Evolutionary conservation across 306 rosid genomes (phyloP), one percentile per base, ranked within the genome.

Genomic region (Castanea mollissima): DNA sequence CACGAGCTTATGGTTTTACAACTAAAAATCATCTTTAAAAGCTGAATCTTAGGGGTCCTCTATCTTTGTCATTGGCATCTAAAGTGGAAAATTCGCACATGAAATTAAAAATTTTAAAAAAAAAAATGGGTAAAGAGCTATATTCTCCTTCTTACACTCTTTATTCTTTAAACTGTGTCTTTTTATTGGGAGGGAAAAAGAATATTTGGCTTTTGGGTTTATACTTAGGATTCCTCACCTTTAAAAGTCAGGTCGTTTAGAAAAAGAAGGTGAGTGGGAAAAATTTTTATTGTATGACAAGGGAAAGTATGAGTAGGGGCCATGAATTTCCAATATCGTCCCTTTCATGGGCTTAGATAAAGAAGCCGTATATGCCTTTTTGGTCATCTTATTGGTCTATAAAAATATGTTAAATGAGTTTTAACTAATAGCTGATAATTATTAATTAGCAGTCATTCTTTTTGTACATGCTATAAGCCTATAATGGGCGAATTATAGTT

Each of bases 191-290:
- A 65, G 74, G 71, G 76, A 52, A 86, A 91, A 93, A 81, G 89
- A 87, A 83, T 59, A 77, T 90, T 92, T 88, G 92, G 94, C 91
- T 85, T 88, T 89, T 79, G 80, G 88, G 80, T 76, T 87, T 81
- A 76, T 65, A 85, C 97, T 87, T 92, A 63, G 96, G 96, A 90
- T 91, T 89, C 97, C 91, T 86, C 75, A 59, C 96, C 96, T 90
- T 93, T 84, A 85, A 78, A 82, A 74, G 52, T 79, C 80, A 78
- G 71, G 85, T 81, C 85, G 81, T 78, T 77, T 78, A 73, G 78
- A 67, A 27, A 85, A 72, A 57, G 71, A 78, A 85, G 79, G 84
- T 32, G 75, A 73, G 67, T 51, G 54, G 75, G 74, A n/a, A 78
- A 59, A 31, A 25, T 70, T 77, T 75, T 69, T 65, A 79, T 77